Percentiles rank a stretch among this genome's conserved stretches.
Evolutionary conservation across 2,329 filamentous ascomycete species (phyloP).

Genomic region (Massarina eburnea): DNA sequence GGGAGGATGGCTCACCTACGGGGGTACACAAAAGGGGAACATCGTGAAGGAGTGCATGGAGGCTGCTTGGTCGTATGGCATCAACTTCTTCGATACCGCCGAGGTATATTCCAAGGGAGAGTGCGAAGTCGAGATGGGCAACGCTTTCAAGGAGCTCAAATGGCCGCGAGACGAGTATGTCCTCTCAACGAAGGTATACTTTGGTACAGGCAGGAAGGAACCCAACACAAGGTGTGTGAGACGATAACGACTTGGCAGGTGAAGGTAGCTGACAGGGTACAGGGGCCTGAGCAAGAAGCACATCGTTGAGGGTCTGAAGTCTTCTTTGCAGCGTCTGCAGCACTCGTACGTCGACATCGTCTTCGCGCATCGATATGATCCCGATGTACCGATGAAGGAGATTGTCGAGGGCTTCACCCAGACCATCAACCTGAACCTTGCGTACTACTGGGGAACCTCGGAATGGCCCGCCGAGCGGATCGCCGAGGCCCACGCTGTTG

Average conservation of each 20-base stretch:
- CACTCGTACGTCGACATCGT: conserved; percentile 68
- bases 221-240: conserved; percentile 53
- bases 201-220: conserved; percentile 60
- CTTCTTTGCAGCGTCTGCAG: conserved; percentile 60
- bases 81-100: conserved; percentile 56
- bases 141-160: conserved; percentile 50
- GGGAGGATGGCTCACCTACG: conserved; percentile 50
- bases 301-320: conserved; percentile 61
- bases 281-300: conserved; percentile 53
- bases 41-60: conserved; percentile 51
- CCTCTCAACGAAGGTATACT: conserved; percentile 47
- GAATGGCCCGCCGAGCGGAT: conserved; percentile 64
- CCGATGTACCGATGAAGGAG: conserved; percentile 61
- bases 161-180: conserved; percentile 48
- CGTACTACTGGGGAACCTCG: conserved; percentile 57
- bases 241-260: not conserved
- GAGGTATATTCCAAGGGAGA: conserved; percentile 60
- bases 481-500: conserved; percentile 60
- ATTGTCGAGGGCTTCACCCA: conserved; percentile 60
- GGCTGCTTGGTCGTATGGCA: conserved; percentile 52
- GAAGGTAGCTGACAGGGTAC: conserved; percentile 21
- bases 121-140: conserved; percentile 62
- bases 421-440: conserved; percentile 57
- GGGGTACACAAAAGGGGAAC: conserved; percentile 51
- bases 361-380: conserved; percentile 63